A percentile compares a stretch with the other conserved stretches of the same genome.
Evolutionary conservation across 2,329 filamentous ascomycete genomes (phyloP).

Genomic region (Epichloe gansuensis): DNA sequence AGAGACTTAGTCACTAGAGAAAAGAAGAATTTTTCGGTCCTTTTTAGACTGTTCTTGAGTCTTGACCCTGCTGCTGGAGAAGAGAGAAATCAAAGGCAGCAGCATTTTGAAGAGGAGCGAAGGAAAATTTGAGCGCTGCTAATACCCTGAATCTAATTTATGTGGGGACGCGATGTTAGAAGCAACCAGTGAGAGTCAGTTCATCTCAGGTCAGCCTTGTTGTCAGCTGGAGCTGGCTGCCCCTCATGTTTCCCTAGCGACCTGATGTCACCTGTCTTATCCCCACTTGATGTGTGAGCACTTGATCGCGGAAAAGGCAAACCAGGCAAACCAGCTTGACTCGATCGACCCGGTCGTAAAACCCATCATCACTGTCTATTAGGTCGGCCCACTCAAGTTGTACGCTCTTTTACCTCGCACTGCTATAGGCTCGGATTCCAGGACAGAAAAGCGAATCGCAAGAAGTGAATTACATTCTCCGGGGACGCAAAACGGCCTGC

Average conservation of each 20-base stretch:
- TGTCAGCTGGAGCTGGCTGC: background rate
- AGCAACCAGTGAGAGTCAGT: background rate
- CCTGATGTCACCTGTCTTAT: conserved; percentile 6
- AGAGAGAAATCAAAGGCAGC: background rate
- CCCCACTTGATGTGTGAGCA: conserved; percentile 1
- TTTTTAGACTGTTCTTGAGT: too few species aligned
- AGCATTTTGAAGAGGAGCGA: background rate
- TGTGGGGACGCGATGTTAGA: background rate
- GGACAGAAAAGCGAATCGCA: background rate
- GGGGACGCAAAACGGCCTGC: background rate
- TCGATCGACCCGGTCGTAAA: background rate
- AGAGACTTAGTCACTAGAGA: background rate
- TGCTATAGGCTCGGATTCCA: background rate
- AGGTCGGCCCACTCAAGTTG: background rate
- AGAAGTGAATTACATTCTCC: too few species aligned
- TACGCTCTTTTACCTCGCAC: background rate
- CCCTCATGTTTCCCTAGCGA: conserved; percentile 8
- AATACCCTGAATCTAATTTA: background rate
- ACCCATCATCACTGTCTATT: background rate
- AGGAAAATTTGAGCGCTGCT: background rate
- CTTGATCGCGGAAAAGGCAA: too few species aligned
- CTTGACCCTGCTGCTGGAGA: background rate
- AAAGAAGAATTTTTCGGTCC: background rate
- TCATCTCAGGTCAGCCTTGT: too few species aligned
- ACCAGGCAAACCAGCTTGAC: too few species aligned